Conservation (phyloP, 1,284 basidiomycete species). For the Lentinula novae-zelandiae region DNA sequence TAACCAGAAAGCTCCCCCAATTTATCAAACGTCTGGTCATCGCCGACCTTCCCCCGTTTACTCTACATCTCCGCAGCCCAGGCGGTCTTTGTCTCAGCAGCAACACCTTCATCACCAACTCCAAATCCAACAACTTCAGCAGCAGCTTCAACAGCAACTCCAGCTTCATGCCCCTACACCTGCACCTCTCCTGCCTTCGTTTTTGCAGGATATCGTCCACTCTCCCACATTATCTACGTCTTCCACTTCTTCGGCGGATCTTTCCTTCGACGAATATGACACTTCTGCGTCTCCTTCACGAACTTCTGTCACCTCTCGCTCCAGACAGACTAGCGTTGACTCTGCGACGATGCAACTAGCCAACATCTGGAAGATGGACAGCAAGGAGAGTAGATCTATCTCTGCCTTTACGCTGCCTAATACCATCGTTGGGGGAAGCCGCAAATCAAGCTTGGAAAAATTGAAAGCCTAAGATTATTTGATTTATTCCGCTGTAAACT, state of each 20-base stretch:
- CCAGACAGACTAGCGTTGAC: slow-evolving; percentile 23
- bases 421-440: slow-evolving; percentile 23
- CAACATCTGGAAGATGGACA: slow-evolving; percentile 65
- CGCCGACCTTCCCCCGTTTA: slow-evolving; percentile 22
- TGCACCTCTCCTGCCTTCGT: slow-evolving; percentile 59
- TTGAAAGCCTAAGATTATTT: slow-evolving; percentile 13
- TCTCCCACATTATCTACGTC: slow-evolving; percentile 60
- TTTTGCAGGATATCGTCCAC: slow-evolving; percentile 68
- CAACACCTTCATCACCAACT: slow-evolving; percentile 36
- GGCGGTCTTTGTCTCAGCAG: slow-evolving; percentile 19
- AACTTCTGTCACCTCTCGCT: slow-evolving; percentile 16
- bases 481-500: slow-evolving; percentile 2
- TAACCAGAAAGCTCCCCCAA: slow-evolving; percentile 37
- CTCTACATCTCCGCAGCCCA: slow-evolving; percentile 20
- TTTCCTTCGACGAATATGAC: slow-evolving; percentile 56
- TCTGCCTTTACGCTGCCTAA: slow-evolving; percentile 38
- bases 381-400: slow-evolving; percentile 56
- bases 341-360: slow-evolving; percentile 31
- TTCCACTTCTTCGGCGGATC: slow-evolving; percentile 59
- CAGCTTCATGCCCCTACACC: slow-evolving; percentile 35
- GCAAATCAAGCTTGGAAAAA: slow-evolving; percentile 30
- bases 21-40: slow-evolving; percentile 62
- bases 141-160: slow-evolving; percentile 8
- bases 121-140: slow-evolving; percentile 7
- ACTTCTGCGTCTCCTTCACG: slow-evolving; percentile 18